These are phyloP conservation scores for Phytophthora foliorum DNA, from an alignment of 352 stramenopile species.

Conservation along the genomic window DNA sequence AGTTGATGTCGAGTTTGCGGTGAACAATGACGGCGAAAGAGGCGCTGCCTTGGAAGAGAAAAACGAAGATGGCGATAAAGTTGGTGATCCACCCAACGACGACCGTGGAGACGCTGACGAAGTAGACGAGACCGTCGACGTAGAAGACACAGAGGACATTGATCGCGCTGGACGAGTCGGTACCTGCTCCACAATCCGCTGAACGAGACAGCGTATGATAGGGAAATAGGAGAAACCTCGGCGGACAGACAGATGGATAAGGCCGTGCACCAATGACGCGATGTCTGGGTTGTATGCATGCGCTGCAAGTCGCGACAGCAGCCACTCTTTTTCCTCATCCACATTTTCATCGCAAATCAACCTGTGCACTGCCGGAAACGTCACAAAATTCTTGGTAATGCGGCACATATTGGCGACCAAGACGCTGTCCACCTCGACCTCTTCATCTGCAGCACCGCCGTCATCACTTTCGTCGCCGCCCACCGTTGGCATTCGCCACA, in stretches of 20 bases:
- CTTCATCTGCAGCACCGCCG: slow-evolving; percentile 20
- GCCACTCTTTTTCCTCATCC: slow-evolving; percentile 40
- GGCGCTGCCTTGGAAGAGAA: slow-evolving; percentile 34
- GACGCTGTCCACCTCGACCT: slow-evolving; percentile 61
- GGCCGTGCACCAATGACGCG: slow-evolving; percentile 63
- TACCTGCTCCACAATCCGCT: slow-evolving; percentile 57
- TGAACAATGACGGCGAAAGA: slow-evolving; percentile 50
- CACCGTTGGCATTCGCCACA: slow-evolving; percentile 41
- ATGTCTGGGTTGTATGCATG: slow-evolving; percentile 78
- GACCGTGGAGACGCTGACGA: slow-evolving; percentile 47
- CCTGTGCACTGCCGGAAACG: slow-evolving; percentile 70
- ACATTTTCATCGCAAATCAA: slow-evolving; percentile 59
- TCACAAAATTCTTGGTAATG: slow-evolving; percentile 76
- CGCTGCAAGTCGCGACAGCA: slow-evolving; percentile 55
- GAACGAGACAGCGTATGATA: slow-evolving; percentile 64
- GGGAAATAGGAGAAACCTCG: slow-evolving; percentile 49
- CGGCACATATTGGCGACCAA: slow-evolving; percentile 76
- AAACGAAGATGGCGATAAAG: slow-evolving; percentile 33
- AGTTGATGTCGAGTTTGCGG: slow-evolving; percentile 40
- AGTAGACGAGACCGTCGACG: slow-evolving; percentile 55
- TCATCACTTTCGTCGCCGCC: slow-evolving; percentile 14
- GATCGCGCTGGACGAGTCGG: slow-evolving; percentile 40
- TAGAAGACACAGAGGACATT: slow-evolving; percentile 48
- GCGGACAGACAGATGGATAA: slow-evolving; percentile 72
- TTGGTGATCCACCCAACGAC: slow-evolving; percentile 32